phyloP scores from a whole-genome alignment of 768 basidiomycete species.

The Amanita exitialis region DNA sequence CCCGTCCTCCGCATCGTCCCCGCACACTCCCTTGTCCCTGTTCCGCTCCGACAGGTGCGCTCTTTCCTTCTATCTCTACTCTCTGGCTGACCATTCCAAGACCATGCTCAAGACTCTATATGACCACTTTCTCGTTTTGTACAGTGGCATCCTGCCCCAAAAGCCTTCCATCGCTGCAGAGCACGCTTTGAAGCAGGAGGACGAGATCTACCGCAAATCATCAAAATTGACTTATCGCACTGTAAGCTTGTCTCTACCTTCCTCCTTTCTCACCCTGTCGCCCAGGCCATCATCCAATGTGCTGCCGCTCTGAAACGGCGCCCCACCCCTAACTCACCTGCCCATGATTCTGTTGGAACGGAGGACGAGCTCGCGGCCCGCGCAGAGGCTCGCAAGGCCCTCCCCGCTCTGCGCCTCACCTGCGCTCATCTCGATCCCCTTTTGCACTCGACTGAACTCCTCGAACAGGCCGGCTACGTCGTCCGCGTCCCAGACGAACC shows the following conservation, averaged over 20 bases:
- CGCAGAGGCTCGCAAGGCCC: constrained; percentile 40
- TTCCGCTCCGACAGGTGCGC: constrained; percentile 56
- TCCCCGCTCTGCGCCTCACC: constrained; percentile 45
- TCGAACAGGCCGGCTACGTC: constrained; percentile 65
- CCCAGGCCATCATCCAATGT: constrained; percentile 41
- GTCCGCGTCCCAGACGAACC: constrained; percentile 52
- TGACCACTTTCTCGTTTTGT: constrained; percentile 63
- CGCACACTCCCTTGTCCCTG: constrained; percentile 58
- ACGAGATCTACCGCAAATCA: constrained; percentile 64
- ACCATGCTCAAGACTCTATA: constrained; percentile 68
- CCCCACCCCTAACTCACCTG: constrained; percentile 40
- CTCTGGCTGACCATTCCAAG: constrained; percentile 22
- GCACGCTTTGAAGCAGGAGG: constrained; percentile 76
- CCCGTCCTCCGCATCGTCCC: constrained; percentile 60
- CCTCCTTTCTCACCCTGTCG: constrained; percentile 9
- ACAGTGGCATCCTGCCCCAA: constrained; percentile 40
- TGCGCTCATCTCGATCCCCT: constrained; percentile 43
- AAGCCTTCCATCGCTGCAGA: constrained; percentile 60
- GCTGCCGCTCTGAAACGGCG: constrained; percentile 40
- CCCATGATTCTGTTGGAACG: constrained; percentile 73
- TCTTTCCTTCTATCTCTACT: background rate
- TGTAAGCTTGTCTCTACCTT: constrained; percentile 29
- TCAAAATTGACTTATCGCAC: constrained; percentile 79
- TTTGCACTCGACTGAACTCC: constrained; percentile 44
- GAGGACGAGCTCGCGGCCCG: constrained; percentile 52